Base-by-base conservation (phyloP, 345 rosid genomes). In the Abelmoschus esculentus region DNA sequence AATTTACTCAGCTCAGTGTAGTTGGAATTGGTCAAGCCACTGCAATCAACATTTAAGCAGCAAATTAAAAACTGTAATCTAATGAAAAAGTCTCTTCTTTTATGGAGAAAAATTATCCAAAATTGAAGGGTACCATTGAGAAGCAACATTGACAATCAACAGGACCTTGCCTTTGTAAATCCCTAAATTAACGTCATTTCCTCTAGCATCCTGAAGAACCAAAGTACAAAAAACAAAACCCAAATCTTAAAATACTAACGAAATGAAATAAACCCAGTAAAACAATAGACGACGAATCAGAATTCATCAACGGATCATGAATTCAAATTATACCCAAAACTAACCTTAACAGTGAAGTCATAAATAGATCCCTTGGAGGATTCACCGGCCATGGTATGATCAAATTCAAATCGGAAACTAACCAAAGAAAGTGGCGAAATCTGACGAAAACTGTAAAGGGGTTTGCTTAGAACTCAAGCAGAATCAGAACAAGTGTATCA, bases 21-120 rank as follows among this genome's bases (percentile, higher is more conserved):
- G 78, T 92, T 90, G 2, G 99, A 90, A 76, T 92, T 83, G 68
- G 99, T 89, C 90, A 96, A 79, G 70, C 92, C 98, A 85, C 99
- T 95, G 77, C 80, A 79, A 36, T 47, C 53, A 69, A 72, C 70
- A 61, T 61, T 50, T 68, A 73, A 56, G 26, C 57, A 66, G 14
- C 38, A 49, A 66, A 66, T 29, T 29, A 49, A 49, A 29, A 66
- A 29, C 26, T 14, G 54, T 14, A 49, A 49, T 49, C 7, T n/a
- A 49, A 40, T 18, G 65, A 66, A 28, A 66, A 50, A 11, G 14
- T 67, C n/a, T 11, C 12, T 22, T 17, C 42, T 6, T 1, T 0
- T 18, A 6, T 19, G 29, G 13, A 6, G 1, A 17, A 10, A 61
- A 60, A 2, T 12, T 52, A 36, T 34, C 28, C n/a, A 29, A 64